Evolutionary conservation across 192 early-diverging fungal species (phyloP).

Genomic region (Coemansia sp.): DNA sequence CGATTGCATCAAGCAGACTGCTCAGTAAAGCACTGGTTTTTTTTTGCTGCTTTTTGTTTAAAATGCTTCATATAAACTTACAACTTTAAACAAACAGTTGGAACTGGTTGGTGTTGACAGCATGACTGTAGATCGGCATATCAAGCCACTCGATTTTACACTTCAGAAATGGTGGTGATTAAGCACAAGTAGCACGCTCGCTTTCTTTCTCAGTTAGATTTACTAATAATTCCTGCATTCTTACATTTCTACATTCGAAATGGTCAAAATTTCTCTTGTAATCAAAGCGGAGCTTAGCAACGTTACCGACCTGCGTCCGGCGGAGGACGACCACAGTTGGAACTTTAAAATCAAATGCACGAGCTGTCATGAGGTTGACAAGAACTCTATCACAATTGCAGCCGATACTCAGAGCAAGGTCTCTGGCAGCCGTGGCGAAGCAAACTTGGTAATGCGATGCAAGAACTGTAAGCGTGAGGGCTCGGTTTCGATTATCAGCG

Average conservation of each 20-base stretch:
- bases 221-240: too few species aligned
- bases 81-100: too few species aligned
- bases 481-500: constrained; percentile 53
- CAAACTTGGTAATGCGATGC: constrained; percentile 88
- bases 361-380: constrained; percentile 73
- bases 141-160: too few species aligned
- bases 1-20: constrained; percentile 44
- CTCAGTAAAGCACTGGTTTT: constrained; percentile 3
- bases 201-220: neutral
- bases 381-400: constrained; percentile 47
- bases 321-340: constrained; percentile 62
- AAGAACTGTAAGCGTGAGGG: constrained; percentile 83
- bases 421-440: constrained; percentile 70
- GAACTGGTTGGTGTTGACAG: too few species aligned
- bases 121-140: too few species aligned
- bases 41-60: neutral
- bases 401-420: constrained; percentile 56
- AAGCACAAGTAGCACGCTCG: too few species aligned
- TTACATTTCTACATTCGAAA: neutral
- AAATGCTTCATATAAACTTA: neutral
- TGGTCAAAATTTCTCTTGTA: constrained; percentile 6
- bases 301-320: constrained; percentile 69
- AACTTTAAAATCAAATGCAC: constrained; percentile 79
- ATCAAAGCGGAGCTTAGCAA: constrained; percentile 77
- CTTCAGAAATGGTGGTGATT: too few species aligned